These are phyloP conservation scores for Dovyalis caffra DNA, from an alignment of 345 rosid genomes.

Conservation along the genomic window DNA sequence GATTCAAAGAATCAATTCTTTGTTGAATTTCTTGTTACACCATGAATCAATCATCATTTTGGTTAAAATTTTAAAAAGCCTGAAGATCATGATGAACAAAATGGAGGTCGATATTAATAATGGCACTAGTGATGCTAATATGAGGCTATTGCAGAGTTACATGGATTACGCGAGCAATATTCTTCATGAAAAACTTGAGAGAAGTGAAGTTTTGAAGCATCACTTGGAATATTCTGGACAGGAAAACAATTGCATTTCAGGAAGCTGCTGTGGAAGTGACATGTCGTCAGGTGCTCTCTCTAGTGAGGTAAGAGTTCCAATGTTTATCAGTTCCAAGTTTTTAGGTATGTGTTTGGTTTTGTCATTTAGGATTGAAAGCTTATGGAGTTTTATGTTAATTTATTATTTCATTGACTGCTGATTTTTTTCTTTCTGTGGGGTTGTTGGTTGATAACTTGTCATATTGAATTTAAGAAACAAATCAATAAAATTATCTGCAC, in stretches of 20 bases:
- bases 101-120: slow-evolving; percentile 25
- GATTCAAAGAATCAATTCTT: slow-evolving; percentile 58
- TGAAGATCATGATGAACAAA: slow-evolving; percentile 46
- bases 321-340: neutral
- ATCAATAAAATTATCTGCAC: neutral
- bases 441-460: neutral
- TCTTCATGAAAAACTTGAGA: slow-evolving; percentile 32
- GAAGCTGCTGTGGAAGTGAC: slow-evolving; percentile 33
- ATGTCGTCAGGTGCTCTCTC: slow-evolving; percentile 30
- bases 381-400: neutral
- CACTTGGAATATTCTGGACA: slow-evolving; percentile 20
- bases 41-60: slow-evolving; percentile 52
- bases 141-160: slow-evolving; percentile 38
- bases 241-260: slow-evolving; percentile 25
- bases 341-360: neutral
- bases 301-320: slow-evolving; percentile 50
- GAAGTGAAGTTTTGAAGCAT: slow-evolving; percentile 18
- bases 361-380: neutral
- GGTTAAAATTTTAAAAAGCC: slow-evolving; percentile 50
- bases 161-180: slow-evolving; percentile 46
- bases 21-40: slow-evolving; percentile 56
- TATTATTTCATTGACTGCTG: neutral
- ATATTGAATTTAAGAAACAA: neutral
- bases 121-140: slow-evolving; percentile 40
- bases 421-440: neutral